Base-by-base conservation (phyloP, 805 yeast species). In the Metahyphopichia silvanorum region DNA sequence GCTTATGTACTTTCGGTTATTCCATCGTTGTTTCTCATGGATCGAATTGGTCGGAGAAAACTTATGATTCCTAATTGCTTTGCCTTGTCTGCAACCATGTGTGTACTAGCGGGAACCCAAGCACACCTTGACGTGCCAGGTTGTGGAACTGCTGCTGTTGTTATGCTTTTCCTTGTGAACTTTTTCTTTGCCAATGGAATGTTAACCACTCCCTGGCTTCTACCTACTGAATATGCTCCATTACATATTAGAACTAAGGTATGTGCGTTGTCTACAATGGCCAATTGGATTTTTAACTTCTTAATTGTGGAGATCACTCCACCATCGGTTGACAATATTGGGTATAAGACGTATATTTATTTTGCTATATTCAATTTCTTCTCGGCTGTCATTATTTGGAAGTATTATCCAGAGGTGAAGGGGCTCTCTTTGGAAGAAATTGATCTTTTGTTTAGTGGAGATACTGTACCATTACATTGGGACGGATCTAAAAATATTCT, bases 51-150 rank as follows among this genome's bases (percentile, higher is more conserved):
- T 35, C 62, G 72, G 60, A 64, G 74, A 63, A 64, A 63, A 47
- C 58, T 65, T 63, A 63, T 82, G 60, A 53, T 82, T 38, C 55
- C 57, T 38, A 89, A 89, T 40, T 77, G 86, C 20, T 57, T 69
- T 21, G 76, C 77, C 39, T 81, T 81, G 86, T 63, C 74, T 44
- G 76, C 69, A 23, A 53, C 59, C 39, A 60, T 62, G 23, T 69
- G 70, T 36, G 60, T 67, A 46, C 50, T 66, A 38, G 51, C 62
- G 40, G 72, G 72, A 44, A 69, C 71, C 21, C 21, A 42, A 31
- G 71, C 71, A 36, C 71, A n/a, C n/a, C n/a, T n/a, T n/a, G n/a
- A 66, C 47, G 71, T 32, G 66, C 71, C 31, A 54, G 68, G 60
- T 41, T 24, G 53, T 30, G 62, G 53, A 25, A 44, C 63, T 23